A percentile compares a stretch with the other conserved stretches of the same genome.
Evolutionary conservation across 164 flowering plant species (phyloP).

Genomic region (Nymphaea colorata): DNA sequence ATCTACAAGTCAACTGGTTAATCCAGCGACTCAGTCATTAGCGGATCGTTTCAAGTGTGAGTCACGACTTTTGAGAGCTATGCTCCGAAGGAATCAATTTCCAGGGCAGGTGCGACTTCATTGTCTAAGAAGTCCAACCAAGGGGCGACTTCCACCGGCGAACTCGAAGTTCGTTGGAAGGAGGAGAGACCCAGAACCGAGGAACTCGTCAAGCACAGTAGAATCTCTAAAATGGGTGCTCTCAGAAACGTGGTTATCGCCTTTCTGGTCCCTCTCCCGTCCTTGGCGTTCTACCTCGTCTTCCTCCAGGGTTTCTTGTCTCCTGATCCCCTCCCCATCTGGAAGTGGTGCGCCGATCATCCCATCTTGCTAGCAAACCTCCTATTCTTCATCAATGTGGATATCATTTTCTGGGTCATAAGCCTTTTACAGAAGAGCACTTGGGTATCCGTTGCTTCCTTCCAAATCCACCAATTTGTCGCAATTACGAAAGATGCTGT

Average conservation of each 20-base stretch:
- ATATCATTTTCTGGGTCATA: constrained; percentile 73
- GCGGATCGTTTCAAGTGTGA: no score
- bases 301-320: constrained; percentile 31
- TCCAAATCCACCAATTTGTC: background rate
- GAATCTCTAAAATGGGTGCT: constrained; percentile 21
- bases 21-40: no score
- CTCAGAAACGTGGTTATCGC: constrained; percentile 47
- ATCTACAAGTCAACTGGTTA: no score
- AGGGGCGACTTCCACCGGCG: no score
- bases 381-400: constrained; percentile 79
- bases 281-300: constrained; percentile 53
- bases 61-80: no score
- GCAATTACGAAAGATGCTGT: background rate
- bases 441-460: constrained; percentile 47
- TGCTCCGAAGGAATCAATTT: no score
- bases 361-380: constrained; percentile 63
- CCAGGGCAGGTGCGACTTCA: no score
- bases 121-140: no score
- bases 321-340: constrained; percentile 19
- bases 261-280: constrained; percentile 61
- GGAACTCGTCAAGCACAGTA: background rate
- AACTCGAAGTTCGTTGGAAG: no score
- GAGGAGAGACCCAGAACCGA: background rate
- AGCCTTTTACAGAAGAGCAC: constrained; percentile 58
- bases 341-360: constrained; percentile 71